Base-by-base conservation (phyloP, 2,329 filamentous ascomycete species). In the Hysterium pulicare region DNA sequence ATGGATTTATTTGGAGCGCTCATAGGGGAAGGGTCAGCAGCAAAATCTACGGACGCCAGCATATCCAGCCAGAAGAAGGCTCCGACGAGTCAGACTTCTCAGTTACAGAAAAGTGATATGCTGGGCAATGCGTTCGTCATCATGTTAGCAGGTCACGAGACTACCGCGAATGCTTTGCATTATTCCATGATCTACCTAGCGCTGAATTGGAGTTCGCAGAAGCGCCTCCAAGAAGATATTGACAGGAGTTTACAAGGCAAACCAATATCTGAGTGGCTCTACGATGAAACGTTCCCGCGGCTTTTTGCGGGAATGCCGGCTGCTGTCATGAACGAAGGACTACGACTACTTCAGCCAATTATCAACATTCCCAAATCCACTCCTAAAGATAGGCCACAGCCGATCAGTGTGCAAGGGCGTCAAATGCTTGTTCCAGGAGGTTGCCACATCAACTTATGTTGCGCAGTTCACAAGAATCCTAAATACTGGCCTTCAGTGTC, bases 91-190 rank as follows among this genome's bases (percentile, higher is more conserved):
- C n/a, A n/a, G n/a, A n/a, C n/a, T n/a, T n/a, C n/a, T n/a, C n/a
- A n/a, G n/a, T n/a, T n/a, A n/a, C 45, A 57, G 11, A 64, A 62
- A 36, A 62, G 55, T 46, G 84, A 90, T 42, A 83, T 90, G 45
- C 69, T 86, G 21, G 84, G 85, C 38, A 90, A 90, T 57, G 81
- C 84, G 17, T 78, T 78, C 45, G 72, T 77, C 37, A 68, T 80
- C 46, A 75, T 78, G 46, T 72, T 90, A 1, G 87, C 87, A 0
- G 87, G 87, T 10, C 86, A 93, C 64, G 87, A 93, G 65, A 90
- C 87, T 1, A 86, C 86, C 2, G 86, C 86, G 36, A 88, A 87
- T 62, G 77, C 79, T 3, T 72, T 90, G 30, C 84, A 90, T 66
- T 90, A 87, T 59, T 75, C 81, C 2, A 66, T 90, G 3, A 60